Evolutionary conservation across 768 basidiomycete genomes (phyloP).

Genomic region (Rhodotorula babjevae): DNA sequence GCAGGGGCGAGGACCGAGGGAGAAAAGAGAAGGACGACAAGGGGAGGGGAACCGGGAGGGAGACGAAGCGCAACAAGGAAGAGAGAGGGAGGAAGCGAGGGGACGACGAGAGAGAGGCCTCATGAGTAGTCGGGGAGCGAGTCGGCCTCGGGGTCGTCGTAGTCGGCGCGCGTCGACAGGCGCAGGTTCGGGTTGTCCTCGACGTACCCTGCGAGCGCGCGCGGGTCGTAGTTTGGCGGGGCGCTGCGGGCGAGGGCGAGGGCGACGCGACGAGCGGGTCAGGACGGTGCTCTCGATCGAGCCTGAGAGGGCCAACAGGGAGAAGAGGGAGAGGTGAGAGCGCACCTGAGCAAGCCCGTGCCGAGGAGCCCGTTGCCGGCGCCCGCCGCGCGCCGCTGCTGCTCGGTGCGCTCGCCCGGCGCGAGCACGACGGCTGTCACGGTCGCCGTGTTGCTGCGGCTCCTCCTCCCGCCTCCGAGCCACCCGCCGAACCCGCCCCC

Average conservation of each 20-base stretch:
- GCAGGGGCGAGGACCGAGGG: too few species aligned
- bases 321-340: too few species aligned
- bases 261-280: neutral
- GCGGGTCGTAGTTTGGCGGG: slow-evolving; percentile 25
- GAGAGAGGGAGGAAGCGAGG: neutral
- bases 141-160: neutral
- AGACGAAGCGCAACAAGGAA: neutral
- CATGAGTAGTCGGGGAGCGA: neutral
- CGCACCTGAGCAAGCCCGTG: slow-evolving; percentile 20
- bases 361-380: slow-evolving; percentile 19
- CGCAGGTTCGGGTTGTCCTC: neutral
- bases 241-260: neutral
- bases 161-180: too few species aligned
- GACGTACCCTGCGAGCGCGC: slow-evolving; percentile 12
- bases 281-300: too few species aligned
- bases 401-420: slow-evolving; percentile 1
- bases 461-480: neutral
- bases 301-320: neutral
- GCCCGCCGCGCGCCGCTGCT: slow-evolving; percentile 12
- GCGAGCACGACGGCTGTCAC: neutral
- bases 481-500: neutral
- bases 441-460: slow-evolving; percentile 9
- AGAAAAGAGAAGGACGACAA: neutral
- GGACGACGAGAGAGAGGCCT: neutral
- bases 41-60: neutral